phyloP scores from a whole-genome alignment of 176 grass and related monocot species.

The Bothriochloa decipiens region DNA sequence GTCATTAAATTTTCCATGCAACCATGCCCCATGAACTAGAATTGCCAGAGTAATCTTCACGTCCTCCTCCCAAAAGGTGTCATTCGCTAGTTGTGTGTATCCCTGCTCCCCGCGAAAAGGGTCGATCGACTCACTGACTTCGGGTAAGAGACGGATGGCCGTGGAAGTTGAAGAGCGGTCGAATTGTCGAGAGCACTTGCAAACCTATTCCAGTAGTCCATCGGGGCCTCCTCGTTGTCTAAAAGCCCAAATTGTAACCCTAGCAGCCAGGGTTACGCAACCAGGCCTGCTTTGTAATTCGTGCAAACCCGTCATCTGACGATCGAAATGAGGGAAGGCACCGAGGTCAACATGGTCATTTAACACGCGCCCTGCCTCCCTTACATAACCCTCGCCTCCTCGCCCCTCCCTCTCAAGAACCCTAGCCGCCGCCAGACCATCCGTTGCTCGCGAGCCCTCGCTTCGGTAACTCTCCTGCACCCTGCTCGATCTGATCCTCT shows the following conservation, averaged over 20 bases:
- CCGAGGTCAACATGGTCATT: conserved; percentile 18
- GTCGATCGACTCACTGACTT: too few species aligned
- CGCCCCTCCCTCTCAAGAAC: conserved; percentile 3
- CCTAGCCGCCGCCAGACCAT: conserved; percentile 43
- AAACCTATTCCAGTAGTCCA: neutral
- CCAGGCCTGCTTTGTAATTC: neutral
- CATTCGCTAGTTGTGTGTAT: too few species aligned
- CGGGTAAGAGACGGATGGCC: too few species aligned
- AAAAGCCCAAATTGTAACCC: neutral
- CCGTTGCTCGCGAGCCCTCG: conserved; percentile 8
- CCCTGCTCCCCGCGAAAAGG: too few species aligned
- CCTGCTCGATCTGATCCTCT: neutral
- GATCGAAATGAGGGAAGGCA: neutral
- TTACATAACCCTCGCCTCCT: conserved; percentile 26
- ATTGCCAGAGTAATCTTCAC: too few species aligned
- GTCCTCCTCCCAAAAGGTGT: too few species aligned
- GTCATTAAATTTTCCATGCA: too few species aligned
- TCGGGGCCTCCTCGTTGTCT: neutral
- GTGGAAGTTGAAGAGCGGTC: too few species aligned
- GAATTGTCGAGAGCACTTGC: too few species aligned
- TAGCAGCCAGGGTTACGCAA: neutral
- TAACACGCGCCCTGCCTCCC: too few species aligned
- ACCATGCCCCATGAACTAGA: too few species aligned
- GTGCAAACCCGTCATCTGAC: neutral
- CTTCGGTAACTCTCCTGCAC: conserved; percentile 26